Base-by-base conservation (phyloP, 306 rosid genomes). In the Lathyrus sativus region DNA sequence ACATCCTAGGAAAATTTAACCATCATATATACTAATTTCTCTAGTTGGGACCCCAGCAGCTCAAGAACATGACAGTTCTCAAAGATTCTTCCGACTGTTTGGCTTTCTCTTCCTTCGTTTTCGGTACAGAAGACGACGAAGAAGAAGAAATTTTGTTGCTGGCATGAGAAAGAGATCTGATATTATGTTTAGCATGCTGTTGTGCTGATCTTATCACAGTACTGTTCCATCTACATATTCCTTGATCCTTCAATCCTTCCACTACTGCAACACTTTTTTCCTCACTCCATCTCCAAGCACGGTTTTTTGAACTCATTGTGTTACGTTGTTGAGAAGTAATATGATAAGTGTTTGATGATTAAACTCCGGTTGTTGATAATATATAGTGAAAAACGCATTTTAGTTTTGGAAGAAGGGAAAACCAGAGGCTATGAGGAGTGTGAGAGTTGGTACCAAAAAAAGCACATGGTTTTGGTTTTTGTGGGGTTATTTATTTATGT, bases 21-120 rank as follows among this genome's bases (percentile, higher is more conserved):
- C 29, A 3, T 26, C 48, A 43, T 43, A 19, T 19, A 19, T 19
- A 19, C 12, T 35, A 28, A 26, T 18, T 11, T 24, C 22, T 60
- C 58, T 51, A 77, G 41, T 65, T 73, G 33, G 81, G 79, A 76
- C 79, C 82, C 85, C 79, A 72, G 45, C 86, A 85, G 64, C 91
- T 89, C 63, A 85, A 75, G 76, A 85, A 90, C 91, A 87, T 85
- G 59, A 87, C 86, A 0, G 73, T 85, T 64, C 86, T 84, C 8
- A 85, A 62, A 35, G 91, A 80, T 46, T 90, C 91, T 46, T 87
- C 95, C 6, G 96, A 79, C 11, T 76, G 75, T 54, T 85, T 83
- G n/a, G 76, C 54, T 78, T 80, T 71, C 9, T 81, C 86, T 14
- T 81, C 83, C 62, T 76, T 74, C 38, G 84, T 8, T 33, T 70